Conservation (phyloP, 1,284 basidiomycete species). For the Abortiporus biennis region DNA sequence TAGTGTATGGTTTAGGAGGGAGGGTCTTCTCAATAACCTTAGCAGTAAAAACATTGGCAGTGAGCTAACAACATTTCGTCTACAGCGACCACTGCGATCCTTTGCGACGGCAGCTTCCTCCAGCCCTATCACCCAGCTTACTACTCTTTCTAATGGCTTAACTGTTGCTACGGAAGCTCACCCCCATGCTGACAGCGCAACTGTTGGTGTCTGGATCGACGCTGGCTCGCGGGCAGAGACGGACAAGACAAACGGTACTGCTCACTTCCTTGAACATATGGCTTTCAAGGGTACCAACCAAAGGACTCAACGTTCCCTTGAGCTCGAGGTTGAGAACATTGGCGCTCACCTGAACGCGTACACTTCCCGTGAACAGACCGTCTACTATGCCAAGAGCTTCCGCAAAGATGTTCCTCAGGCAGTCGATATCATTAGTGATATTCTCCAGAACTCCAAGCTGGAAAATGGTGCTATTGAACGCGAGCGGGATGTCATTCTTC, state of each 20-base stretch:
- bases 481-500: conserved; percentile 94
- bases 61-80: too few species aligned
- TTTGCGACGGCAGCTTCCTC: conserved; percentile 68
- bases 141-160: conserved; percentile 87
- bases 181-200: conserved; percentile 93
- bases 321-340: conserved; percentile 97
- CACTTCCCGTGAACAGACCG: conserved; percentile 98
- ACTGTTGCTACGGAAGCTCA: conserved; percentile 93
- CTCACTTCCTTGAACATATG: conserved; percentile 99
- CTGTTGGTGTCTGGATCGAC: conserved; percentile 99
- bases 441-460: conserved; percentile 96
- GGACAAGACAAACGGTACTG: conserved; percentile 90
- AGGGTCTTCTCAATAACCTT: too few species aligned
- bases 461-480: conserved; percentile 88
- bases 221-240: conserved; percentile 97
- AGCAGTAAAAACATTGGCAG: too few species aligned
- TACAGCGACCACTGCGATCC: conserved; percentile 38
- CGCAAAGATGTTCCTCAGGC: conserved; percentile 89
- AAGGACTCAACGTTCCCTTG: conserved; percentile 87
- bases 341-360: conserved; percentile 98
- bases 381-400: conserved; percentile 99
- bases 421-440: conserved; percentile 98
- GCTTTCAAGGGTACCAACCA: conserved; percentile 93
- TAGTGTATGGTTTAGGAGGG: too few species aligned
- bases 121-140: conserved; percentile 79